Evolutionary conservation across 2,329 filamentous ascomycete species (phyloP).

Genomic region (Aspergillus fumigatus): DNA sequence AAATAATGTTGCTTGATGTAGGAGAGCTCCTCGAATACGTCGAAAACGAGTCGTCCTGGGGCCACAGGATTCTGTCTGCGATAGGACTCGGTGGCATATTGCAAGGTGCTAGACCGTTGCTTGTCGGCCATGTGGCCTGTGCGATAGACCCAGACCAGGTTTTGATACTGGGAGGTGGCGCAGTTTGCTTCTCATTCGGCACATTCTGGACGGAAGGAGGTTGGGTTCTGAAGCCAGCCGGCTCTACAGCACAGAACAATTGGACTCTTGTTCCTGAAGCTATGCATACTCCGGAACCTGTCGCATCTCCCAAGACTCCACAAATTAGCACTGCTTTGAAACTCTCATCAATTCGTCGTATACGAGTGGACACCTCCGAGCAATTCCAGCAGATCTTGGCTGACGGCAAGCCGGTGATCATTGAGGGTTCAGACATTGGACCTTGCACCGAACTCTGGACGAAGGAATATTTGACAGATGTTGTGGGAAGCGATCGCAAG

Average conservation of each 20-base stretch:
- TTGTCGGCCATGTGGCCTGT: conserved; percentile 63
- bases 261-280: conserved; percentile 29
- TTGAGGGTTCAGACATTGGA: conserved; percentile 64
- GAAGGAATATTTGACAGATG: conserved; percentile 60
- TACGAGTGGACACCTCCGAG: conserved; percentile 48
- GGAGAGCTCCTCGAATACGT: conserved; percentile 15
- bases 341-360: conserved; percentile 44
- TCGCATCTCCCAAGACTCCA: conserved; percentile 1
- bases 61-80: conserved; percentile 21
- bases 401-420: conserved; percentile 57
- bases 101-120: conserved; percentile 55
- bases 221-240: conserved; percentile 42
- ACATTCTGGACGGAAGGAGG: conserved; percentile 71
- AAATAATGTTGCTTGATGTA: conserved; percentile 47
- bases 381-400: conserved; percentile 60
- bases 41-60: conserved; percentile 16
- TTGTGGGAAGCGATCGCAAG: conserved; percentile 58
- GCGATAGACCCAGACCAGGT: conserved; percentile 47
- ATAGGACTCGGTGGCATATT: conserved; percentile 23
- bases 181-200: conserved; percentile 87
- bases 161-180: conserved; percentile 71
- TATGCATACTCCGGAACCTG: conserved; percentile 9
- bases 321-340: conserved; percentile 6
- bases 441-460: conserved; percentile 65
- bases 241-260: conserved; percentile 20